Percentiles rank a stretch among this genome's conserved stretches.
Conservation (phyloP, 2,329 filamentous ascomycete genomes). For the Rugonectria rugulosa region DNA sequence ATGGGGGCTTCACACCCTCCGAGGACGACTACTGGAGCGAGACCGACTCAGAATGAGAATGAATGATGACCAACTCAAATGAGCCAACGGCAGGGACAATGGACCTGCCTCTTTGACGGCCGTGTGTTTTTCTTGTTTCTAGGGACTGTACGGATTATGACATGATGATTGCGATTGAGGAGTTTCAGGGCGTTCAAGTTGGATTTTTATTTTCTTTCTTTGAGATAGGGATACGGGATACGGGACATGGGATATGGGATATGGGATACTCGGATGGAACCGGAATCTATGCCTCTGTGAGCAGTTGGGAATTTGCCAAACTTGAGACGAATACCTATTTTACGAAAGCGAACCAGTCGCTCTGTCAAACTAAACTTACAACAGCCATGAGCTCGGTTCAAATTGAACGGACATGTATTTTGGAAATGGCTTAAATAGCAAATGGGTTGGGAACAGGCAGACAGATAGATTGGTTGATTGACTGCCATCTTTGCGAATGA, state of each 20-base stretch:
- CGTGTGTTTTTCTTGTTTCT: conserved; percentile 9
- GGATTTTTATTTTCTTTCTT: conserved; percentile 12
- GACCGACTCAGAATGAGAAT: background rate
- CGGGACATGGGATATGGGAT: no score
- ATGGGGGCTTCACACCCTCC: conserved; percentile 21
- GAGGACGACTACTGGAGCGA: conserved; percentile 4
- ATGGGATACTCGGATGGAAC: no score
- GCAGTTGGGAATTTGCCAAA: conserved; percentile 16
- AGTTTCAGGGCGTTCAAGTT: conserved; percentile 12
- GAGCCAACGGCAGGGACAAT: background rate
- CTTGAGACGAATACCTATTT: conserved; percentile 2
- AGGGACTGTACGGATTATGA: conserved; percentile 25
- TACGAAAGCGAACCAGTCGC: conserved; percentile 17
- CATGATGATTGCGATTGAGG: conserved; percentile 20
- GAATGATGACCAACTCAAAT: background rate
- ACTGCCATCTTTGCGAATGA: background rate
- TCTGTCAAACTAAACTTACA: background rate
- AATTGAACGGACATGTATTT: conserved; percentile 4
- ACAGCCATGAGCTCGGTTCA: conserved; percentile 1
- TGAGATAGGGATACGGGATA: background rate
- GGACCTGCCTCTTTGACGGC: background rate
- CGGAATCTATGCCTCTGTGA: no score
- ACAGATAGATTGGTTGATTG: background rate
- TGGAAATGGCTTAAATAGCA: background rate
- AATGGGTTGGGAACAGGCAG: background rate